phyloP scores from a whole-genome alignment of 2,329 filamentous ascomycete species.

The Colletotrichum destructivum region DNA sequence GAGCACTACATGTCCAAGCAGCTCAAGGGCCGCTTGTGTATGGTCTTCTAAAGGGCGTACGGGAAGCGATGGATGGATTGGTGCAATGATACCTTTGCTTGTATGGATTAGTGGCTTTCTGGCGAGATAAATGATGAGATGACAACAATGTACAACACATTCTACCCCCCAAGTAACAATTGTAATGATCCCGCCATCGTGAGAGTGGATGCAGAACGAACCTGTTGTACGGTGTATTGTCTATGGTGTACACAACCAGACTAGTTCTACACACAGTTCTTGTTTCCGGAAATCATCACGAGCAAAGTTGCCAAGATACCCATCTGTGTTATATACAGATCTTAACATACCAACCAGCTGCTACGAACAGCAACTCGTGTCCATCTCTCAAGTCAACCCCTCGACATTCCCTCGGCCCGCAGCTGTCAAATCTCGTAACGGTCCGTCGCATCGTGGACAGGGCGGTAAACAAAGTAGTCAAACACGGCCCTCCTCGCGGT shows the following conservation, averaged over 20 bases:
- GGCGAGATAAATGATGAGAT: background rate
- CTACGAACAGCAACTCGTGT: too few relatives aligned
- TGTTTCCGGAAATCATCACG: too few relatives aligned
- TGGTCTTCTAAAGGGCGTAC: slow-evolving; percentile 36
- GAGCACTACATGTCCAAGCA: slow-evolving; percentile 42
- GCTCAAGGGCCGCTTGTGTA: slow-evolving; percentile 42
- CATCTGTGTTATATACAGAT: too few relatives aligned
- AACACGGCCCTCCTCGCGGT: slow-evolving; percentile 62
- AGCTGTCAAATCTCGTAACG: slow-evolving; percentile 57
- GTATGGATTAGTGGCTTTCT: background rate
- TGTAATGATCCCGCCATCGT: background rate
- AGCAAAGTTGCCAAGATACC: too few relatives aligned
- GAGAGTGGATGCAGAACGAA: background rate
- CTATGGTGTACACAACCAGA: too few relatives aligned
- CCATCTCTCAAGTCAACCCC: too few relatives aligned
- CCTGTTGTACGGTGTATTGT: background rate
- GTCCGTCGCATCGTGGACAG: slow-evolving; percentile 62
- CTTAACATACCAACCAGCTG: too few relatives aligned
- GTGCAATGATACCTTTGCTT: background rate
- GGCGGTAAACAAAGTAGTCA: slow-evolving; percentile 67
- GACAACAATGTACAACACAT: background rate
- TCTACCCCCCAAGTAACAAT: too few relatives aligned
- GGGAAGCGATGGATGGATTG: background rate
- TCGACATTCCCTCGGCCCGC: too few relatives aligned
- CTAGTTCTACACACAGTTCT: too few relatives aligned